phyloP scores from a whole-genome alignment of 805 yeast genomes.

The Blastobotrys chiropterorum region DNA sequence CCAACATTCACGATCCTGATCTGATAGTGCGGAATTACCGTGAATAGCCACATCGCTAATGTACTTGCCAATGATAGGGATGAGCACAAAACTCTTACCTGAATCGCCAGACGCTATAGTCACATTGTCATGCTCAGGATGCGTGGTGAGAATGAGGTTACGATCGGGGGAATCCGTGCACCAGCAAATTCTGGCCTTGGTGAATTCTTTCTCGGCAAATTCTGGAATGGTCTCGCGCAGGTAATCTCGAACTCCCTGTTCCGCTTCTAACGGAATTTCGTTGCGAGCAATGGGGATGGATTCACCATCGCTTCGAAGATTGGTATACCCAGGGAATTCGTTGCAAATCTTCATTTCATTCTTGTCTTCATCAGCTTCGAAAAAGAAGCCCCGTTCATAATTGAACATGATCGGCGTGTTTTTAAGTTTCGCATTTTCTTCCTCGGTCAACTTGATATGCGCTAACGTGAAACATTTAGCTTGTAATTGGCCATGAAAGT shows the following conservation, averaged over 20 bases:
- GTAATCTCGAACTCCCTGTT: slow-evolving; percentile 8
- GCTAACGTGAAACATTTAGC: slow-evolving; percentile 40
- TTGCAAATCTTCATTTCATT: slow-evolving; percentile 1
- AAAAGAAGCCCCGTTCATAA: slow-evolving; percentile 37
- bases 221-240: slow-evolving; percentile 31
- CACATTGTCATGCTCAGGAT: slow-evolving; percentile 16
- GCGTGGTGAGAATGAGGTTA: slow-evolving; percentile 22
- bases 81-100: slow-evolving; percentile 34
- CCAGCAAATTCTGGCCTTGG: slow-evolving; percentile 32
- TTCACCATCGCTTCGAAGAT: background rate
- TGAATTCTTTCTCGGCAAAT: slow-evolving; percentile 29
- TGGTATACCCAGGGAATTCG: slow-evolving; percentile 1
- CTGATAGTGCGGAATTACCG: background rate
- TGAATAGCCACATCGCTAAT: slow-evolving; percentile 11
- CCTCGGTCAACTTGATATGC: slow-evolving; percentile 33
- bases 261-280: background rate
- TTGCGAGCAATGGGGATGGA: background rate
- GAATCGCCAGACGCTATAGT: slow-evolving; percentile 35
- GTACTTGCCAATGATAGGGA: slow-evolving; percentile 34
- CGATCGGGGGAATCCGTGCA: slow-evolving; percentile 35
- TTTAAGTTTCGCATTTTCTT: slow-evolving; percentile 30
- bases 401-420: slow-evolving; percentile 35
- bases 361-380: slow-evolving; percentile 33
- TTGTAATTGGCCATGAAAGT: slow-evolving; percentile 33
- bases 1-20: background rate